Evolutionary conservation across 306 rosid genomes (phyloP), one percentile per base, ranked within the genome.

Genomic region (Abrus precatorius): DNA sequence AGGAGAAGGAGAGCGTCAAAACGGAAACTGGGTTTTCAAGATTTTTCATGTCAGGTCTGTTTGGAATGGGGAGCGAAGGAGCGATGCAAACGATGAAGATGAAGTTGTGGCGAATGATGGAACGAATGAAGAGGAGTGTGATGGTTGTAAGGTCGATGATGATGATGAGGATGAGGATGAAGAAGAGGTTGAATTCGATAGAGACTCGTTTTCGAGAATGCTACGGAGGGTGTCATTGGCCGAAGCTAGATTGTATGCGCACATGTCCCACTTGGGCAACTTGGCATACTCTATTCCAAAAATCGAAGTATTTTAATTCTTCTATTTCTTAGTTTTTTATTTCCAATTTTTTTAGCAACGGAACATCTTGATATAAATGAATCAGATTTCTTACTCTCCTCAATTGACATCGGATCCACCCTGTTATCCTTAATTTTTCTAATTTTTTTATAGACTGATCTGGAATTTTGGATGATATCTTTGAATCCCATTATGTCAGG

Each of bases 171-270:
- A 89, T 43, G 85, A 82, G 28, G 76, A 84, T 2, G 67, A 81
- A 6, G 83, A 89, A 52, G 76, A 84, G 41, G 63, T 82, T 56
- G 43, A 44, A 49, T 86, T 94, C 9, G 92, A 92, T 38, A 78
- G 85, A 80, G 90, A 84, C 28, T 87, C 92, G 34, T 92, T 94
- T 84, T 82, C 92, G 20, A 85, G 81, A 49, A 86, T 92, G 88
- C 98, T 94, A 65, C 81, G 89, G 40, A 86, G 86, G 85, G 97
- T 93, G 59, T 87, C 97, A 0, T 75, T 89, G 53, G 72, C 89
- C 1, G 94, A 93, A 75, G 88, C 86, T 30, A 87, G 87, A 72
- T 74, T 89, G 53, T 93, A 87, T 79, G 92, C 89, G 62, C 84
- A 86, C 60, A 84, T 93, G 88, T 87, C 94, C 4, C 83, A 91